phyloP scores from a whole-genome alignment of 805 yeast species.

The Pichia paraexigua region DNA sequence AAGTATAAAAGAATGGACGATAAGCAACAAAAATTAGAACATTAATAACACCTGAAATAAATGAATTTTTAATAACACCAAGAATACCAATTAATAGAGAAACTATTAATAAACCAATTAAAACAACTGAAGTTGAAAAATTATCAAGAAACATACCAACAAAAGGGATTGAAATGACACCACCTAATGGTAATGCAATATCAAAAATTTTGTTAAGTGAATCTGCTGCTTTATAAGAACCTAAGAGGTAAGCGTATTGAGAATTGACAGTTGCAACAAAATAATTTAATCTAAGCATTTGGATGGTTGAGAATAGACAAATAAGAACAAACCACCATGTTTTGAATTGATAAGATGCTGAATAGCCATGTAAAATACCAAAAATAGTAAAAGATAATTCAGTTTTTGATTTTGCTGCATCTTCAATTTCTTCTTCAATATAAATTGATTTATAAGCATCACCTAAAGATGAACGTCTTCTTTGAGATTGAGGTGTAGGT shows the following conservation, averaged over 20 bases:
- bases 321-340: conserved; percentile 47
- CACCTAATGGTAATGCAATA: conserved; percentile 49
- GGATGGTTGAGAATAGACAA: conserved; percentile 44
- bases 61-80: conserved; percentile 36
- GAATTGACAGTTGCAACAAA: conserved; percentile 52
- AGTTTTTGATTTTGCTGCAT: conserved; percentile 22
- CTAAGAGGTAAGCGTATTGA: conserved; percentile 42
- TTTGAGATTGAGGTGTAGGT: conserved; percentile 11
- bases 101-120: conserved; percentile 32
- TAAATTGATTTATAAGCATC: conserved; percentile 49
- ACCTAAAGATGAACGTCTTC: conserved; percentile 46
- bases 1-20: conserved; percentile 53
- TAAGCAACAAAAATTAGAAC: conserved; percentile 42
- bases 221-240: conserved; percentile 32
- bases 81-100: conserved; percentile 41
- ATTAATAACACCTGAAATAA: conserved; percentile 35
- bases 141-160: conserved; percentile 44
- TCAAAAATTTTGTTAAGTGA: conserved; percentile 41
- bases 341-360: conserved; percentile 40
- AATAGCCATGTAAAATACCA: conserved; percentile 47
- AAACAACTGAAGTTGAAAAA: conserved; percentile 39
- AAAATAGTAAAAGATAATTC: conserved; percentile 36
- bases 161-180: conserved; percentile 46
- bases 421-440: conserved; percentile 40
- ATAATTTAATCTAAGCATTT: conserved; percentile 50